phyloP scores from a whole-genome alignment of 139 green algal genomes.

The Coelastrella sp. region DNA sequence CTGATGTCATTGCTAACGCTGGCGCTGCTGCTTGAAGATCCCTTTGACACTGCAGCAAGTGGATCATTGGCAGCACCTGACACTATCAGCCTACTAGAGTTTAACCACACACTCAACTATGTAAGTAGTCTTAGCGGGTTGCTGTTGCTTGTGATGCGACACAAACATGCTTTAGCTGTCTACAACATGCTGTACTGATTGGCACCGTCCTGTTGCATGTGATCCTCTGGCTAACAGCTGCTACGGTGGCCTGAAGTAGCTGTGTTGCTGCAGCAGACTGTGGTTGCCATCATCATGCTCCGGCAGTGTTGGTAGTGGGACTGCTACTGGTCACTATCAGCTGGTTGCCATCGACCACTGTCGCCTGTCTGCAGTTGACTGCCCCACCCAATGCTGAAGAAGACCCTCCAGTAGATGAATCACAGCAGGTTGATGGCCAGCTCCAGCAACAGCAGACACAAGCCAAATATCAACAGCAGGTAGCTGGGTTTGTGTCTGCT shows the following conservation, averaged over 20 bases:
- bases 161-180: not conserved
- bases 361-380: slow-evolving; percentile 20
- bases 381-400: not conserved
- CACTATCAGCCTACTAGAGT: slow-evolving; percentile 32
- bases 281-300: too few species aligned
- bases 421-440: not conserved
- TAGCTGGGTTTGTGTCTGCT: not conserved
- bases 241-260: too few species aligned
- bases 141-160: not conserved
- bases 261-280: too few species aligned
- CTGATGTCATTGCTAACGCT: slow-evolving; percentile 29
- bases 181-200: not conserved
- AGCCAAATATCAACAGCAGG: not conserved
- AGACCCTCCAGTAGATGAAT: not conserved
- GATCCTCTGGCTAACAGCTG: too few species aligned
- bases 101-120: slow-evolving; percentile 31
- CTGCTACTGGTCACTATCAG: too few species aligned
- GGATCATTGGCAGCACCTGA: slow-evolving; percentile 15
- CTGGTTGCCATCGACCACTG: not conserved
- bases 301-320: too few species aligned
- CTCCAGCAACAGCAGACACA: not conserved
- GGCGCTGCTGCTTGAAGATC: slow-evolving; percentile 34
- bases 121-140: not conserved
- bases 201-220: too few species aligned
- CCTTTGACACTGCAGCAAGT: slow-evolving; percentile 29